Percentiles rank a stretch among this genome's conserved stretches.
phyloP scores from a whole-genome alignment of 140 eudicot genomes.

The Erigeron philadelphicus region DNA sequence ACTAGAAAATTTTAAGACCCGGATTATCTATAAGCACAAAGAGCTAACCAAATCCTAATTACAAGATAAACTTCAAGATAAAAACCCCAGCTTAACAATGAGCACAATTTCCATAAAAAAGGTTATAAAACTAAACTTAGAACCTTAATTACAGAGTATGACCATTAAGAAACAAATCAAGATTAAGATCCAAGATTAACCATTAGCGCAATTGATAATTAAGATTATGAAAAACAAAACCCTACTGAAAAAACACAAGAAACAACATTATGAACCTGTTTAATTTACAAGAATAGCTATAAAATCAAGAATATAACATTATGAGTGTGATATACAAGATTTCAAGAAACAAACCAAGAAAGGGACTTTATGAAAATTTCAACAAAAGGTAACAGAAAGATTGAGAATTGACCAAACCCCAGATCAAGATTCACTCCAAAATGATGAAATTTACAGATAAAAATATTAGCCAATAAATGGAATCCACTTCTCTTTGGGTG shows the following conservation, averaged over 20 bases:
- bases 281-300: conserved; percentile 22
- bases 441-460: conserved; percentile 22
- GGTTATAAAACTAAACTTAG: conserved; percentile 9
- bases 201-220: conserved; percentile 19
- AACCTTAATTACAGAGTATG: conserved; percentile 23
- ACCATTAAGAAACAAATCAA: conserved; percentile 12
- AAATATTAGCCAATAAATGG: conserved; percentile 29
- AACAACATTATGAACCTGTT: conserved; percentile 26
- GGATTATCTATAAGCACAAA: neutral
- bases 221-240: conserved; percentile 10
- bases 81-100: neutral
- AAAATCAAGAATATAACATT: conserved; percentile 22
- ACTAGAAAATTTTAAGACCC: conserved; percentile 2
- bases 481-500: conserved; percentile 60
- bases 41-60: conserved; percentile 13
- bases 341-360: conserved; percentile 32
- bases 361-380: conserved; percentile 17
- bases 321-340: conserved; percentile 4
- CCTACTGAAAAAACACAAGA: conserved; percentile 17
- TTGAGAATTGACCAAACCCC: conserved; percentile 29
- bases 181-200: conserved; percentile 28
- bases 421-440: conserved; percentile 44
- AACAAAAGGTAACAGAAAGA: conserved; percentile 18
- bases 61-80: conserved; percentile 18
- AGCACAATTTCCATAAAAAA: conserved; percentile 14